Conservation (phyloP, 2,329 filamentous ascomycete genomes). For the Monosporascus sp. region DNA sequence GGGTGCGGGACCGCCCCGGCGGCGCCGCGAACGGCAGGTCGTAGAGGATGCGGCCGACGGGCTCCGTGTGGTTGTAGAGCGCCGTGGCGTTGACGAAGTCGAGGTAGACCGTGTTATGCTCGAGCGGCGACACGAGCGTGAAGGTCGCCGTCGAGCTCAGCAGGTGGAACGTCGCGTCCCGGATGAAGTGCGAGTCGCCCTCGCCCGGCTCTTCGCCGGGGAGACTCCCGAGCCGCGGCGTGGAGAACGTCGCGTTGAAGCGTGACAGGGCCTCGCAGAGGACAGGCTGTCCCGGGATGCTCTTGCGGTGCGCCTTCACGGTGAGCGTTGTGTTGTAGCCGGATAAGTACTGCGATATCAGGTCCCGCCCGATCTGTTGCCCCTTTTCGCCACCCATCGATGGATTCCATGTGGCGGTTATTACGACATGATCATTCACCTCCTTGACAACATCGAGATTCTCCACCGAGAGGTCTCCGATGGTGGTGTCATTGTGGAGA, state of each 20-base stretch:
- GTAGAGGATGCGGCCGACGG: slow-evolving; percentile 73
- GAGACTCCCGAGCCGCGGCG: slow-evolving; percentile 57
- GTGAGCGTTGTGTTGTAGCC: slow-evolving; percentile 80
- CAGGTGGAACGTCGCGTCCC: slow-evolving; percentile 80
- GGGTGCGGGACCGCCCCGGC: slow-evolving; percentile 68
- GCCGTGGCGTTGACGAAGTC: slow-evolving; percentile 80
- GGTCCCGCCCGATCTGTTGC: slow-evolving; percentile 58
- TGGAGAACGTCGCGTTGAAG: slow-evolving; percentile 65
- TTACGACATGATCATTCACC: slow-evolving; percentile 63
- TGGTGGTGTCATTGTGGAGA: slow-evolving; percentile 63
- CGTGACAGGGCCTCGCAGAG: slow-evolving; percentile 69
- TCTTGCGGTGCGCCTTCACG: slow-evolving; percentile 64
- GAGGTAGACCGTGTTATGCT: slow-evolving; percentile 68
- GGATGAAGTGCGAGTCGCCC: slow-evolving; percentile 65
- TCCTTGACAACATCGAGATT: slow-evolving; percentile 63
- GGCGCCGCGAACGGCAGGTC: slow-evolving; percentile 69
- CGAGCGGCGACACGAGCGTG: slow-evolving; percentile 72
- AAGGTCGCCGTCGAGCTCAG: slow-evolving; percentile 84
- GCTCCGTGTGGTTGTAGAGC: slow-evolving; percentile 74
- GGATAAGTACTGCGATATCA: slow-evolving; percentile 83
- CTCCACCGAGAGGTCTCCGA: slow-evolving; percentile 69
- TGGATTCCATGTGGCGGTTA: slow-evolving; percentile 73
- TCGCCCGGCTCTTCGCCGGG: slow-evolving; percentile 45
- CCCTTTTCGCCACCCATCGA: slow-evolving; percentile 58
- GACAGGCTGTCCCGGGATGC: slow-evolving; percentile 67